Percentiles rank a stretch among this genome's conserved stretches.
Conservation (phyloP, 2,329 filamentous ascomycete species). For the Botryosphaeria dothidea region DNA sequence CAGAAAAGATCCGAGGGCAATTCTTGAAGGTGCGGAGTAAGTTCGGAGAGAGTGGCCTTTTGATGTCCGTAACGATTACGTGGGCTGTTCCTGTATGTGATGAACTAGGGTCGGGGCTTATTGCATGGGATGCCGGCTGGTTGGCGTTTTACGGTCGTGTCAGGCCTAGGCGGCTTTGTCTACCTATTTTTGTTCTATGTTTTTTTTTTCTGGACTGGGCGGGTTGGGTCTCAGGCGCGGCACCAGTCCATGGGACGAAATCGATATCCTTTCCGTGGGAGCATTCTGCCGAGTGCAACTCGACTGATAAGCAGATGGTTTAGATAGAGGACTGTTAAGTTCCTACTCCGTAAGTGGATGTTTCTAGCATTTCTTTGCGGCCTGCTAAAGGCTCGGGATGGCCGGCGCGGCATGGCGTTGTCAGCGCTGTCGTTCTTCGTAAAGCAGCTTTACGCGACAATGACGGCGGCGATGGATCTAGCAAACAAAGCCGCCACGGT, state of each 20-base stretch:
- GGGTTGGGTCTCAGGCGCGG: not conserved
- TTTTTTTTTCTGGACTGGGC: no score
- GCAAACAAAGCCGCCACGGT: not conserved
- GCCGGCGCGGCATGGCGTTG: not conserved
- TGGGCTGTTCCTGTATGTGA: not conserved
- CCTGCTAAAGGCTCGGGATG: not conserved
- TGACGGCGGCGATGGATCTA: not conserved
- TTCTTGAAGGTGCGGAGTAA: not conserved
- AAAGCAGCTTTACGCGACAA: not conserved
- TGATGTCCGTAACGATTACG: not conserved
- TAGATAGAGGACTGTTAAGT: no score
- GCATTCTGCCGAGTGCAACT: not conserved
- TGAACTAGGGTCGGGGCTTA: not conserved
- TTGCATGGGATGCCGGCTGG: not conserved
- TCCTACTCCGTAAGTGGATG: no score
- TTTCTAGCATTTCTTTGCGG: no score
- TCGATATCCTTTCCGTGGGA: not conserved
- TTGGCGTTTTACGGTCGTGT: not conserved
- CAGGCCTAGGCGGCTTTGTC: not conserved
- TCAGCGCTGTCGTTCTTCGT: not conserved
- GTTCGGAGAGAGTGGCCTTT: not conserved
- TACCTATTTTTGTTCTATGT: not conserved
- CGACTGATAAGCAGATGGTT: no score
- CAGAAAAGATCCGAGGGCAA: constrained; percentile 38
- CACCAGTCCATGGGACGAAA: not conserved